phyloP scores from a whole-genome alignment of 345 rosid species.

The Gynandropsis gynandra region DNA sequence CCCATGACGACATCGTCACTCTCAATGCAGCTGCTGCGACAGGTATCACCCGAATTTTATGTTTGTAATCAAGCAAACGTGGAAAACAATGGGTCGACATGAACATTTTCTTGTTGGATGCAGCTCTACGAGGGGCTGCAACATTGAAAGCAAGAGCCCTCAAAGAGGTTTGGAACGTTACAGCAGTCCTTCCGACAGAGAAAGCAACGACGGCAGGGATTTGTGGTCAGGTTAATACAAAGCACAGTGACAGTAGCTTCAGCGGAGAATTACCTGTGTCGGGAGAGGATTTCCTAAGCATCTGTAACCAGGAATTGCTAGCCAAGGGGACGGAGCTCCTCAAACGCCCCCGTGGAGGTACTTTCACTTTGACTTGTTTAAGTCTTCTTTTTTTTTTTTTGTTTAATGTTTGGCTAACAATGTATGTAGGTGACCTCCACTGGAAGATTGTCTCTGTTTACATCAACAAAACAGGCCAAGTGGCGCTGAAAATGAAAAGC shows the following conservation, averaged over 20 bases:
- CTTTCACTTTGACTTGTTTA: background rate
- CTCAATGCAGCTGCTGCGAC: constrained; percentile 98
- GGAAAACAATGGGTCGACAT: too few species aligned
- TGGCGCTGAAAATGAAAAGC: constrained; percentile 83
- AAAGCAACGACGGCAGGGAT: constrained; percentile 41
- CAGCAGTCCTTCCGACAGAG: constrained; percentile 68
- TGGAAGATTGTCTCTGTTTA: constrained; percentile 89
- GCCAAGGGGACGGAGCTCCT: constrained; percentile 84
- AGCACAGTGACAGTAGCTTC: constrained; percentile 29
- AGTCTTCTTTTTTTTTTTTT: background rate
- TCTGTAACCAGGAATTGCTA: constrained; percentile 60
- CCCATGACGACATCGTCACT: constrained; percentile 74
- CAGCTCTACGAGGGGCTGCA: constrained; percentile 92
- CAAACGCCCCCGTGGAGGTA: constrained; percentile 89
- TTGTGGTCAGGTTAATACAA: constrained; percentile 34
- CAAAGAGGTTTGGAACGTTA: constrained; percentile 75
- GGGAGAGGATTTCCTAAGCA: constrained; percentile 51
- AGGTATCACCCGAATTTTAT: too few species aligned
- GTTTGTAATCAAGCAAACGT: too few species aligned
- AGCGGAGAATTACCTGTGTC: constrained; percentile 49
- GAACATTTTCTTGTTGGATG: constrained; percentile 6
- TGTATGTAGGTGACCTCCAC: constrained; percentile 78
- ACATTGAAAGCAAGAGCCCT: constrained; percentile 83
- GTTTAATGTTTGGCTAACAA: background rate
- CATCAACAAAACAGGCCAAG: constrained; percentile 62